Evolutionary conservation across 768 basidiomycete species (phyloP), one percentile per base, ranked within the genome.

Genomic region (Mycena galericulata): DNA sequence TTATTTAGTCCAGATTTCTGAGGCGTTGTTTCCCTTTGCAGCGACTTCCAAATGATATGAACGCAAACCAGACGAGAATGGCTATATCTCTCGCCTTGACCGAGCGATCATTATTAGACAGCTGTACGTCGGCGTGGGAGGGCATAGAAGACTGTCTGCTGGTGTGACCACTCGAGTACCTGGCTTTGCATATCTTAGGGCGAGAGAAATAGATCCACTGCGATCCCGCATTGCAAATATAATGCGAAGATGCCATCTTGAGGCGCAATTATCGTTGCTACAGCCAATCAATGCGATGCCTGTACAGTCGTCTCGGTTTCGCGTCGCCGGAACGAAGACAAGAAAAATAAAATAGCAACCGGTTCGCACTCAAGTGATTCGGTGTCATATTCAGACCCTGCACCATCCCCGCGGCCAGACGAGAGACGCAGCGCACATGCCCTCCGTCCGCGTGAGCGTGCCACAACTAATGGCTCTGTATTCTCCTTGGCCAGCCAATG

Each of bases 41-140:
- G 88, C 76, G 68, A 29, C 73, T 85, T 45, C 79, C 84, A 24
- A 70, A 68, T 3, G 68, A 73, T 32, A 79, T 79, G 78, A 65
- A 61, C 15, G 83, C 85, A n/a, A n/a, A n/a, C n/a, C n/a, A n/a
- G 24, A 86, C 87, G 26, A 80, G 80, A 62, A 67, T 83, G 47
- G 87, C 85, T 20, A 68, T 90, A 36, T 77, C 80, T 9, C 68
- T 88, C 56, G 82, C 83, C 47, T 78, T 89, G 69, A 80, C 81
- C 6, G 89, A 90, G 68, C 73, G 77, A 36, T 88, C 89, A 4
- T 78, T 90, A 41, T 77, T 90, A 66, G 84, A 89, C 62, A 84
- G 84, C 65, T 89, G 89, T 69, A 75, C 78, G 51, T 79, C 81
- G 46, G 70, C 75, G 32, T 90, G 86, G 89, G 77, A 67, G 20